These are phyloP conservation scores for Rhodotorula sp. DNA, from an alignment of 1,284 basidiomycete genomes.

Conservation along the genomic window DNA sequence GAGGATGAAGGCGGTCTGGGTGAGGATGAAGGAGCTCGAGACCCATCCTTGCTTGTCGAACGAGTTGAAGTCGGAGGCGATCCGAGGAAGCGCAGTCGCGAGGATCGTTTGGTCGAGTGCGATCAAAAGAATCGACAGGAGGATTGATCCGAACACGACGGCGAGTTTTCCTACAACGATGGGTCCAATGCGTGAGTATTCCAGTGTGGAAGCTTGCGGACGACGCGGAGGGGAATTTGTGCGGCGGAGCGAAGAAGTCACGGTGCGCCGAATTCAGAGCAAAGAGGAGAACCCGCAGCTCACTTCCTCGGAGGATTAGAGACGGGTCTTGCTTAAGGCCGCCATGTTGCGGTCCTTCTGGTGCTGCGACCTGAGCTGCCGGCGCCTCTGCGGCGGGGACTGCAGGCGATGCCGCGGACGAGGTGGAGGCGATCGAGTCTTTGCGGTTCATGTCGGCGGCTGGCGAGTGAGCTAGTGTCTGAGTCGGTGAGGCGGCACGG, in stretches of 20 bases:
- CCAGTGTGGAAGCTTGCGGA: not conserved
- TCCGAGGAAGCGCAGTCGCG: slow-evolving; percentile 50
- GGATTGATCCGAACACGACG: slow-evolving; percentile 38
- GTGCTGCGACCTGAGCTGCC: not conserved
- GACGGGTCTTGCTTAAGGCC: slow-evolving; percentile 3
- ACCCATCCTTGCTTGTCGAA: slow-evolving; percentile 53
- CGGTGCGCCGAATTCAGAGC: too few relatives aligned
- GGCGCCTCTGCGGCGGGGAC: not conserved
- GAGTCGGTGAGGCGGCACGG: not conserved
- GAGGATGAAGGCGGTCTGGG: slow-evolving; percentile 51
- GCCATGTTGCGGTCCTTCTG: not conserved
- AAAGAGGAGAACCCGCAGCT: not conserved
- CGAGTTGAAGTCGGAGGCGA: slow-evolving; percentile 54
- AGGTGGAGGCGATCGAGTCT: not conserved
- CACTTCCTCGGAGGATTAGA: slow-evolving; percentile 2
- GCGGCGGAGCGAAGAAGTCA: too few relatives aligned
- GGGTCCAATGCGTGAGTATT: not conserved
- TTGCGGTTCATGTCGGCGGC: not conserved
- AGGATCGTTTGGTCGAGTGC: slow-evolving; percentile 52
- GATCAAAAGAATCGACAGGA: slow-evolving; percentile 32
- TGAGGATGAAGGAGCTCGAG: slow-evolving; percentile 53
- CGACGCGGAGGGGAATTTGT: not conserved
- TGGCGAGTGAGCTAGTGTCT: not conserved
- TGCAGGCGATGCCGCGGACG: not conserved
- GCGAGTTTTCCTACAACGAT: slow-evolving; percentile 29